A percentile compares a stretch with the other conserved stretches of the same genome.
phyloP scores from a whole-genome alignment of 768 basidiomycete genomes.

The Coprinellus micaceus region DNA sequence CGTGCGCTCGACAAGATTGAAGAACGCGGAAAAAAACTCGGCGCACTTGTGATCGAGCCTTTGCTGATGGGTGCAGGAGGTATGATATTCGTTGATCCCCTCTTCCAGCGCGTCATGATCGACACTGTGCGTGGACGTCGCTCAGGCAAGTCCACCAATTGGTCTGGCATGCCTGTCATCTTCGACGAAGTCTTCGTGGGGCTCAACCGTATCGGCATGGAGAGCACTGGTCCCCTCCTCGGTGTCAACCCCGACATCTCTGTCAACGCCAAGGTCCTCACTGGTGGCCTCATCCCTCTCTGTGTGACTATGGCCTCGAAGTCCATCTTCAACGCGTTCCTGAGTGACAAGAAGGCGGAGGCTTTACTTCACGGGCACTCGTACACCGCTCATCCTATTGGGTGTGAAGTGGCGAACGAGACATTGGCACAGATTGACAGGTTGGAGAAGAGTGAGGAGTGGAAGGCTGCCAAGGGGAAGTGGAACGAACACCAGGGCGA shows the following conservation, averaged over 20 bases:
- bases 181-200: slow-evolving; percentile 97
- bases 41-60: slow-evolving; percentile 86
- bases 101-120: slow-evolving; percentile 87
- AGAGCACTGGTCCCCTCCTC: slow-evolving; percentile 61
- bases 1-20: slow-evolving; percentile 46
- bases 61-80: slow-evolving; percentile 93
- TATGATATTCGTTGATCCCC: slow-evolving; percentile 95
- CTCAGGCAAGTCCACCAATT: slow-evolving; percentile 32
- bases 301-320: slow-evolving; percentile 80
- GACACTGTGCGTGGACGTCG: slow-evolving; percentile 65
- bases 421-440: slow-evolving; percentile 66
- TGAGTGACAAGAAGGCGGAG: slow-evolving; percentile 69
- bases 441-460: slow-evolving; percentile 45
- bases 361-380: slow-evolving; percentile 93
- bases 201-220: slow-evolving; percentile 79
- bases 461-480: slow-evolving; percentile 52
- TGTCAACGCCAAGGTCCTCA: slow-evolving; percentile 90
- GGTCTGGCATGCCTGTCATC: slow-evolving; percentile 81
- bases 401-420: slow-evolving; percentile 87
- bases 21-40: slow-evolving; percentile 42
- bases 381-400: slow-evolving; percentile 92
- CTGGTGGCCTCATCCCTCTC: slow-evolving; percentile 87
- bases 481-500: slow-evolving; percentile 44
- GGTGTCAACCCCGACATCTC: slow-evolving; percentile 81
- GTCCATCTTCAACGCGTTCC: slow-evolving; percentile 77